Evolutionary conservation across 768 basidiomycete genomes (phyloP).

Genomic region (Lenzites betulinus): DNA sequence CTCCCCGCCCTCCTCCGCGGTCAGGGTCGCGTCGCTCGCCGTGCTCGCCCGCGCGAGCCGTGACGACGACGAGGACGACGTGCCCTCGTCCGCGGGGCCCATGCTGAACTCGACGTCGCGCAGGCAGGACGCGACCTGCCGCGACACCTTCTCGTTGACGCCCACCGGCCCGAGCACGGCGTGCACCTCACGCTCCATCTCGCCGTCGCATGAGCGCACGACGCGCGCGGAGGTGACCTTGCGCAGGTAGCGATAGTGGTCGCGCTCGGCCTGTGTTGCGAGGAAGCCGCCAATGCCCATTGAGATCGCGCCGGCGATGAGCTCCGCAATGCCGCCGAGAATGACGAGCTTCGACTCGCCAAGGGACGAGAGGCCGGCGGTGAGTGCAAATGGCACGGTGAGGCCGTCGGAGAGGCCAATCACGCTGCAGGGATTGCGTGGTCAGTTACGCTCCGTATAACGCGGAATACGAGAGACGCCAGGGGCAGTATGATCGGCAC

Average conservation of each 20-base stretch:
- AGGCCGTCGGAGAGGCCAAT: slow-evolving; percentile 91
- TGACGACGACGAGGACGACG: slow-evolving; percentile 1
- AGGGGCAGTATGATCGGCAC: slow-evolving; percentile 4
- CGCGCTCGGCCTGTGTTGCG: slow-evolving; percentile 94
- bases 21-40: slow-evolving; percentile 41
- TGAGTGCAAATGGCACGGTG: slow-evolving; percentile 89
- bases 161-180: slow-evolving; percentile 88
- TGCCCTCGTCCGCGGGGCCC: slow-evolving; percentile 9
- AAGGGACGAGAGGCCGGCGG: slow-evolving; percentile 86
- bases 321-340: slow-evolving; percentile 91
- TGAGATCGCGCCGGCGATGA: slow-evolving; percentile 93
- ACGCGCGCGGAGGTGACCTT: slow-evolving; percentile 80
- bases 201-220: slow-evolving; percentile 85
- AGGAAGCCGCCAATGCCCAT: slow-evolving; percentile 99
- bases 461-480: background rate
- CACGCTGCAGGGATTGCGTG: slow-evolving; percentile 47
- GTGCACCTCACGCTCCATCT: slow-evolving; percentile 94
- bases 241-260: slow-evolving; percentile 85
- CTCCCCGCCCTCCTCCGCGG: slow-evolving; percentile 44
- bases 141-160: slow-evolving; percentile 79
- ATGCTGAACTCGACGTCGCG: slow-evolving; percentile 60
- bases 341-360: slow-evolving; percentile 92
- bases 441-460: slow-evolving; percentile 12
- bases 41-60: slow-evolving; percentile 7
- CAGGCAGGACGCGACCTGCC: slow-evolving; percentile 76